Base-by-base conservation (phyloP, 73 alveolate species). In the Paramecium caudatum region DNA sequence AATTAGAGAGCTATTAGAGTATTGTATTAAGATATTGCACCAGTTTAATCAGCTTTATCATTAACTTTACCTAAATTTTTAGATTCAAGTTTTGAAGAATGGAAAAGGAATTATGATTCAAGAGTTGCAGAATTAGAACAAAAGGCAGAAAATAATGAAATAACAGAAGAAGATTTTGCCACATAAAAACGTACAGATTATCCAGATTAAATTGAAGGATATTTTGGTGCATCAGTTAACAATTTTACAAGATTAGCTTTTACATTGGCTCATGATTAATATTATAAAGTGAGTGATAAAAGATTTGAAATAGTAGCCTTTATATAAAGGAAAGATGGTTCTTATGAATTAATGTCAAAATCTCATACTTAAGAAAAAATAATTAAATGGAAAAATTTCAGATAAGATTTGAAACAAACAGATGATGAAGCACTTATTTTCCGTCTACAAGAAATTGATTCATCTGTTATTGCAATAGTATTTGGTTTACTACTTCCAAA, bases 251-350 rank as follows among this genome's bases (percentile, higher is more conserved):
- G 93, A 32, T 82, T 91, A 9, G 93, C 86, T 4, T 91, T 91
- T 63, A 19, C 93, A 3, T 49, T 91, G 43, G 95, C 95, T 3
- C 91, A 84, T 74, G 90, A 86, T 45, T 84, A 90, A 43, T 80
- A 82, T 65, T 83, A 82, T 46, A 33, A 37, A 63, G 63, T 88
- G 2, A 61, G 68, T 5, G 84, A 86, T 27, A 41, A 62, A 47
- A 39, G 88, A 63, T 86, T 86, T 13, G 43, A 61, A 43, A 49
- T 46, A 13, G 36, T 36, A 2, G 90, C 88, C 7, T 41, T 47
- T 43, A 48, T 65, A 9, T 15, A 63, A 17, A 62, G 32, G 23
- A 62, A 61, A 23, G 90, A 86, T 65, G 93, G 93, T 19, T 63
- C 69, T 36, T 74, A 74, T 45, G 88, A 74, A 74, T 21, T 74